Evolutionary conservation across 2,329 filamentous ascomycete genomes (phyloP).

Genomic region (Claviceps sp.): DNA sequence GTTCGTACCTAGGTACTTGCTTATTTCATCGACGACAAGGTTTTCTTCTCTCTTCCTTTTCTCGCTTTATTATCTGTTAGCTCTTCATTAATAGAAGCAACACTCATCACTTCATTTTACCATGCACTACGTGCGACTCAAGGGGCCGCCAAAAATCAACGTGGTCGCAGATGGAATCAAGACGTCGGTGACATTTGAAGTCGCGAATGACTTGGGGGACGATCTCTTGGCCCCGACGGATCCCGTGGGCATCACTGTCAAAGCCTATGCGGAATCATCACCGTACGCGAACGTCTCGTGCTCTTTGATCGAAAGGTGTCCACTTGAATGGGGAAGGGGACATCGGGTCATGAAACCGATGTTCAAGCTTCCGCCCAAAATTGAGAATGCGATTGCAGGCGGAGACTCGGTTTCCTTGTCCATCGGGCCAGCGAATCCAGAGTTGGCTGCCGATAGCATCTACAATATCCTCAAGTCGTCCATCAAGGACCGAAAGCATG

Average conservation of each 20-base stretch:
- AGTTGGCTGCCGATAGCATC: slow-evolving; percentile 14
- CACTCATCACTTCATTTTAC: background rate
- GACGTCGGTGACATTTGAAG: slow-evolving; percentile 34
- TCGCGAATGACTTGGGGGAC: slow-evolving; percentile 46
- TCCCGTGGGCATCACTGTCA: slow-evolving; percentile 29
- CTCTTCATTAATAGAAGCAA: background rate
- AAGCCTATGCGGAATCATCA: slow-evolving; percentile 14
- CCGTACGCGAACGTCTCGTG: slow-evolving; percentile 11
- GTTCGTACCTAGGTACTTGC: background rate
- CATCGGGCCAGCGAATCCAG: slow-evolving; percentile 13
- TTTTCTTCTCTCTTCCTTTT: background rate
- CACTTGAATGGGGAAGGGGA: slow-evolving; percentile 19
- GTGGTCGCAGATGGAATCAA: slow-evolving; percentile 12
- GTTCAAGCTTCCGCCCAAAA: slow-evolving; percentile 15
- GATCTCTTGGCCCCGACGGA: slow-evolving; percentile 33
- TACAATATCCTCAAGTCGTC: slow-evolving; percentile 14
- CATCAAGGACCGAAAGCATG: slow-evolving; percentile 9
- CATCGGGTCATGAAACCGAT: slow-evolving; percentile 27
- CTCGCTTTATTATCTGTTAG: background rate
- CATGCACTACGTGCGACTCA: slow-evolving; percentile 46
- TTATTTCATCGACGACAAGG: background rate
- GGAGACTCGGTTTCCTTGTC: slow-evolving; percentile 16
- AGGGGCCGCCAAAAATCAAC: slow-evolving; percentile 31
- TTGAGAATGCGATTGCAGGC: slow-evolving; percentile 13
- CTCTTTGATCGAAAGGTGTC: slow-evolving; percentile 13